Base-by-base conservation (phyloP, 2,329 filamentous ascomycete species). In the Fusarium albosuccineum region DNA sequence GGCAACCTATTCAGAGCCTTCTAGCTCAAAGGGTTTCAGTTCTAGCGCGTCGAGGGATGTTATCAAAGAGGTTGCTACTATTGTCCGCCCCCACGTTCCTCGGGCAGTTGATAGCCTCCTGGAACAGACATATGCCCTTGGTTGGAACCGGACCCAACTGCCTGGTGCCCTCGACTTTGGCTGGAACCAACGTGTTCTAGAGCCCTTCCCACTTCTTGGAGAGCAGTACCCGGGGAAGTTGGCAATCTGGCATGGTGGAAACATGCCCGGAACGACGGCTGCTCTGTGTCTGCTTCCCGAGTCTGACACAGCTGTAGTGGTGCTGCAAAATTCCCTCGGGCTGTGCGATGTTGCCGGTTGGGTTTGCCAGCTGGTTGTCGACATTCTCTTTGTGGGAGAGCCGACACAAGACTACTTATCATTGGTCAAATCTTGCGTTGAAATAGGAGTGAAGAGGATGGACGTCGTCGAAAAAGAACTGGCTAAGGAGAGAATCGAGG, bases 301-400 rank as follows among this genome's bases (percentile, higher is more conserved):
- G n/a, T 41, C 49, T 7, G 36, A 41, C 30, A 52, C 49, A 13
- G 37, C 49, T 10, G 22, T 52, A 6, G 22, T 51, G 6, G 48
- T 36, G 33, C 22, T 51, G 17, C 48, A 51, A 14, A 51, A 51
- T 14, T 39, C 48, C 9, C 39, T 36, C 10, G 48, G 34, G 27
- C 10, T 51, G 34, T 51, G 48, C 22, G 48, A 51, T 10, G 34
- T 36, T n/a, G 39, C 34, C 22, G 48, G 41, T 13, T 51, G 48
- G 48, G 30, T 30, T 16, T 40, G 34, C 14, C 48, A 51, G 48
- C 48, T 51, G 4, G 14, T 51, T 9, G 16, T 51, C 5, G 22
- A 22, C 22, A 22, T 22, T 22, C 22, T 22, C 22, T 22, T 22
- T 22, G 22, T 22, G 22, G 22, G 22, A 22, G 22, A 22, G 5